phyloP scores from a whole-genome alignment of 176 grass and related monocot species.

The Triticum turgidum region DNA sequence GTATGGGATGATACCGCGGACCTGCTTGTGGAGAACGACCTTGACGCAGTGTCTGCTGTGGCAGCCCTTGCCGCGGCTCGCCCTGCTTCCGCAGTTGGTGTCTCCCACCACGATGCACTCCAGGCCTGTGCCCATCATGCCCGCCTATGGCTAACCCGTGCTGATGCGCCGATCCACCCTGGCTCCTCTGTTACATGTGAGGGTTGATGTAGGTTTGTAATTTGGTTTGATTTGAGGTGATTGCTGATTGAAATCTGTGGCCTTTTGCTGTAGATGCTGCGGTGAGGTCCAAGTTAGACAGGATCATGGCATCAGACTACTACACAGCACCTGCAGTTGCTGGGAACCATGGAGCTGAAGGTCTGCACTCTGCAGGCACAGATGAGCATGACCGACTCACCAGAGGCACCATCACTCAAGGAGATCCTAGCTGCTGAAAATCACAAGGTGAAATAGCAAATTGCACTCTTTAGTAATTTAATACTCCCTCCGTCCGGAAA shows the following conservation, averaged over 20 bases:
- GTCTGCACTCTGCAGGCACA: not conserved
- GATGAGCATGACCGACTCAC: not conserved
- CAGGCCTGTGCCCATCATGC: conserved; percentile 66
- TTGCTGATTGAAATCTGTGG: not conserved
- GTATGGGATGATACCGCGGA: too few species aligned
- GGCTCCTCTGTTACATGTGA: conserved; percentile 56
- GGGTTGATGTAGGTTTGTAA: not conserved
- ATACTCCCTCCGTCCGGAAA: too few species aligned
- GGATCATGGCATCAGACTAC: conserved; percentile 78
- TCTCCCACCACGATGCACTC: conserved; percentile 85
- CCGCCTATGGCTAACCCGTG: conserved; percentile 48
- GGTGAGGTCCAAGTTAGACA: conserved; percentile 56
- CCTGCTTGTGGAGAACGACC: too few species aligned
- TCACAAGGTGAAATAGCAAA: conserved; percentile 27
- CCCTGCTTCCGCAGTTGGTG: conserved; percentile 46
- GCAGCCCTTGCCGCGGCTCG: conserved; percentile 31
- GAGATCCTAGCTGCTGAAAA: conserved; percentile 6
- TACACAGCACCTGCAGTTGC: conserved; percentile 32
- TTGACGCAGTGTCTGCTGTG: too few species aligned
- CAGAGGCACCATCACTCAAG: conserved; percentile 7
- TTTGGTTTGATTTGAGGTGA: conserved; percentile 7
- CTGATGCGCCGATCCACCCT: too few species aligned
- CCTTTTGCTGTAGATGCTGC: conserved; percentile 51
- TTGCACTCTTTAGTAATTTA: not conserved
- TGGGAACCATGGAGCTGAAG: conserved; percentile 19